Evolutionary conservation across 306 rosid genomes (phyloP).

Genomic region (Abrus precatorius): DNA sequence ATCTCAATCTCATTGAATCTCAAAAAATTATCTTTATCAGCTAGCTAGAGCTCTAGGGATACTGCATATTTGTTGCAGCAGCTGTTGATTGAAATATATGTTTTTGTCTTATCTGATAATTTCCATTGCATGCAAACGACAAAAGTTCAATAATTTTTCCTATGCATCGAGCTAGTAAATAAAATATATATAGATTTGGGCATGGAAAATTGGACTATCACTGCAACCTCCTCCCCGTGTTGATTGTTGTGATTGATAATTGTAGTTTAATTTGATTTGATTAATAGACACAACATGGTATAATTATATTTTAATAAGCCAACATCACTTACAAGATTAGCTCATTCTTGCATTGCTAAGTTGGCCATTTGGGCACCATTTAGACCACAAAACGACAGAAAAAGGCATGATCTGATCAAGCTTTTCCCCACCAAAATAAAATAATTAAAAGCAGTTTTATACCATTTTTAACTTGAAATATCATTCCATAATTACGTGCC

Average conservation of each 20-base stretch:
- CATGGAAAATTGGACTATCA: constrained; percentile 37
- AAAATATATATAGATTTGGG: constrained; percentile 2
- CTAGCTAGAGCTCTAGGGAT: constrained; percentile 49
- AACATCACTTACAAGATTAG: constrained; percentile 46
- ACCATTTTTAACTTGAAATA: constrained; percentile 38
- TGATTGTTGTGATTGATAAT: constrained; percentile 41
- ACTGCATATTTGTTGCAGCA: constrained; percentile 45
- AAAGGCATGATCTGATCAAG: constrained; percentile 57
- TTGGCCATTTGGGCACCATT: constrained; percentile 54
- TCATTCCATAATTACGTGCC: constrained; percentile 65
- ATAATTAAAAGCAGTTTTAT: not conserved
- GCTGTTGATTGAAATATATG: constrained; percentile 43
- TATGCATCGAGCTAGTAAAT: not conserved
- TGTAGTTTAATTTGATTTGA: not conserved
- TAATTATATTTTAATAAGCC: constrained; percentile 35
- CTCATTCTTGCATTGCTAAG: constrained; percentile 44
- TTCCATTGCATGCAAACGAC: constrained; percentile 52
- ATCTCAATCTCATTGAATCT: constrained; percentile 55
- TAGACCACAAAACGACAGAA: constrained; percentile 55
- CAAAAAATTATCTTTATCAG: constrained; percentile 45
- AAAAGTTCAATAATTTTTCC: constrained; percentile 44
- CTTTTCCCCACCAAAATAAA: constrained; percentile 21
- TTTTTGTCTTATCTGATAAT: constrained; percentile 47
- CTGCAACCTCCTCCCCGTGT: constrained; percentile 20
- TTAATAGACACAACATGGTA: constrained; percentile 9